Base-by-base conservation (phyloP, 2,329 filamentous ascomycete genomes). In the Lasiodiplodia sp. region DNA sequence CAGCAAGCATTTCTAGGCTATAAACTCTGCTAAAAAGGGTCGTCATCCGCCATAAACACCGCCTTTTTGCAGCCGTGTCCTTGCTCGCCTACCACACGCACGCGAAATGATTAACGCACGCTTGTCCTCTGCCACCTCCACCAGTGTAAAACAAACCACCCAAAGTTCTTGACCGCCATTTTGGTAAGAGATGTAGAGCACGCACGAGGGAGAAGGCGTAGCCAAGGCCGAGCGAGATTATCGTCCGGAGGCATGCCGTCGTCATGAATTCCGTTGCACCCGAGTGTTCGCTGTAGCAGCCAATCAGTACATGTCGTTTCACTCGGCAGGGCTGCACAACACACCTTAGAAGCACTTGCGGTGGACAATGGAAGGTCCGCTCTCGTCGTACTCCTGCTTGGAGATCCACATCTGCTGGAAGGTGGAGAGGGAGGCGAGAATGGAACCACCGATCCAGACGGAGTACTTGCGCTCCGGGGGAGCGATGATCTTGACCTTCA, bases 391-490 rank as follows among this genome's bases (percentile, higher is more conserved):
- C 90, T 98, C 95, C 88, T 99, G 96, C 94, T 99, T 99, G 80
- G 96, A 99, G 91, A 99, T 98, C 96, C 96, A 99, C 96, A 99
- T 99, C 88, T 99, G 96, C 90, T 99, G 96, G 95, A 99, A 99
- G 86, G 96, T 99, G 78, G 96, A 99, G 80, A 99, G 92, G 74
- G 96, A 99, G 79, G 96, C 96, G 81, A 99, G 87, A 87, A 99
- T 99, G 85, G 96, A 99, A 90, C 96, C 96, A 96, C 96, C 96
- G 84, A 99, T 99, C 96, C 96, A 99, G 89, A 99, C 96, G 74
- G 96, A 98, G 93, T 99, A 99, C 91, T 99, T 99, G 87, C 96
- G 93, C 92, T 99, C 96, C 77, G 96, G 96, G 79, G 96, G 96
- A 87, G 96, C 96, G 83, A 99, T 98, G 87, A 99, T 98, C 93